Base-by-base conservation (phyloP, 305 asterid genomes). In the Fraxinus baroniana region DNA sequence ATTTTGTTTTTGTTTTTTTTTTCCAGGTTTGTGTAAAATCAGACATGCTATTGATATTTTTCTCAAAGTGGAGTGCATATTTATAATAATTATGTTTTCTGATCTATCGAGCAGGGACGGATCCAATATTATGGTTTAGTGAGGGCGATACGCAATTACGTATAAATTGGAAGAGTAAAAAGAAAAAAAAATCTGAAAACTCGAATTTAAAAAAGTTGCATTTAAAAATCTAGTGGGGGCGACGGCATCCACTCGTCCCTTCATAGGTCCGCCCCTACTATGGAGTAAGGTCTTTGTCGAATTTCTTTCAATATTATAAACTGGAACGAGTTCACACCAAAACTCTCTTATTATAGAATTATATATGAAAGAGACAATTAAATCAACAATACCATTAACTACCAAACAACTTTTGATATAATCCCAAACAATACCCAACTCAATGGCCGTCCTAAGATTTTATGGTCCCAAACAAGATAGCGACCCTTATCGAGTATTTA, bases 371-470 rank as follows among this genome's bases (percentile, higher is more conserved):
- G 62, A 52, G 62, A 52, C 71, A 62, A 62, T 24, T 62, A 62
- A 62, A 62, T 20, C 71, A 26, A 85, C 81, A 79, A 70, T 83
- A 75, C 86, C 93, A 87, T 89, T 79, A 83, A 81, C 82, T 86
- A 76, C 86, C 89, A 85, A 88, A 87, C 90, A 89, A 81, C 87
- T 89, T 90, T 89, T 70, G 73, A 84, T 84, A 64, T 89, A 87
- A 86, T 88, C 87, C 91, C 92, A 90, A 89, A 85, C 92, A 79
- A 82, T 17, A 75, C 90, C 92, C 87, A 89, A 87, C 78, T 87
- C 89, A 84, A 82, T 80, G 85, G 96, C 98, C 97, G 95, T 79
- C 96, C 92, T 86, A 85, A 85, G 94, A 92, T 91, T 91, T 91
- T 89, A 82, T 84, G 93, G 93, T 83, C 95, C 95, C 91, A 78